phyloP scores from a whole-genome alignment of 306 rosid species.

The Cucurbita argyrosperma region DNA sequence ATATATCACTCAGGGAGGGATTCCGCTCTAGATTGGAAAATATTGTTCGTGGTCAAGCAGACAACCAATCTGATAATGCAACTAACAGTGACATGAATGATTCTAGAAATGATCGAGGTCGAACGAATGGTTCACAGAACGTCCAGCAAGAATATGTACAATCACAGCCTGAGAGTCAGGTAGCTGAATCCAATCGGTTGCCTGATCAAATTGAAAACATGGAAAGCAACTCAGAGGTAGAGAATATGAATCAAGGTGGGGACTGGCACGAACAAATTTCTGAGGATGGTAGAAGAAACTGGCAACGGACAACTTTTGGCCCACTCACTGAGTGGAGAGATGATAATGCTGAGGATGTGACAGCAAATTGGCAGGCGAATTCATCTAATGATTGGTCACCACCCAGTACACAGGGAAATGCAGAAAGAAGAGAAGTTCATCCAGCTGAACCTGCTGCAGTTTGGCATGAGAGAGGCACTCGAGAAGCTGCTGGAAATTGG shows the following conservation, averaged over 20 bases:
- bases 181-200: conserved; percentile 28
- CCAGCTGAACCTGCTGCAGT: conserved; percentile 41
- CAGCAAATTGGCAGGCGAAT: conserved; percentile 31
- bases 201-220: conserved; percentile 38
- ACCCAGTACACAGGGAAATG: conserved; percentile 35
- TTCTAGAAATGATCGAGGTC: conserved; percentile 43
- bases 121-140: conserved; percentile 32
- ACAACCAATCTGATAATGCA: conserved; percentile 47
- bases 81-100: conserved; percentile 41
- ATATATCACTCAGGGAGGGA: conserved; percentile 54
- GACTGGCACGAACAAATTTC: conserved; percentile 51
- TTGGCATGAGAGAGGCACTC: conserved; percentile 55
- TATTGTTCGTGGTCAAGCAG: conserved; percentile 81
- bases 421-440: conserved; percentile 47
- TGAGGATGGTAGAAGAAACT: conserved; percentile 48
- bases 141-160: conserved; percentile 44
- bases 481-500: conserved; percentile 73
- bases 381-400: conserved; percentile 52
- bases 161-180: conserved; percentile 40
- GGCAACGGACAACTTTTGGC: conserved; percentile 50
- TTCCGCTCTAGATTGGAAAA: conserved; percentile 81
- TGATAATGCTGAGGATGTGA: conserved; percentile 25
- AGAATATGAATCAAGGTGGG: conserved; percentile 34
- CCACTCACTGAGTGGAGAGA: conserved; percentile 57
- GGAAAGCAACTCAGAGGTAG: conserved; percentile 35